Evolutionary conservation across 2,329 filamentous ascomycete species (phyloP), one percentile per base, ranked within the genome.

Genomic region (Lecanoromycetidae sp.): DNA sequence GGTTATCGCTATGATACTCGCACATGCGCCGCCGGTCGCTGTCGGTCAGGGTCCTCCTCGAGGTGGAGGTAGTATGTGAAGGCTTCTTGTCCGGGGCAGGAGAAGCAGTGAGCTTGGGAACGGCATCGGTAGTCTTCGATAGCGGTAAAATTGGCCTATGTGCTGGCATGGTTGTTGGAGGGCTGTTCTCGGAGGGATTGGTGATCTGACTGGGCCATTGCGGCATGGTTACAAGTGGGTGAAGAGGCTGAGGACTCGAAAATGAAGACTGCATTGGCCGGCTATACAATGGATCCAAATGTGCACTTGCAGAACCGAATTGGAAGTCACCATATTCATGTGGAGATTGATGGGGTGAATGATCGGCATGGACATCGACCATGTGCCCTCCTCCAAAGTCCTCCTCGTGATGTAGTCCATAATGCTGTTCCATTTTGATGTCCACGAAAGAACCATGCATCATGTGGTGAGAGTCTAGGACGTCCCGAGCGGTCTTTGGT

Each of bases 1-100:
- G 91, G 61, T 96, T 82, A 53, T 94, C 83, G 61, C 91, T 84
- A 57, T 90, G 84, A 64, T 90, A 95, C 60, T 87, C 77, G 64
- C 91, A 98, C 88, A 98, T 98, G 36, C 79, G 77, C 55, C 87
- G 77, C 54, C 91, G 83, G 62, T 96, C 88, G 49, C 86, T 82
- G 60, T 94, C 86, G 6, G 87, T 95, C 57, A 98, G 71, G 1
- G 90, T 96, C 66, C 87, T 87, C 56, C 87, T 75, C 3, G 85
- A 84, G 39, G 82, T 84, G 53, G 30, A 63, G 70, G 20, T 74
- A 68, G 50, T 69, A 66, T 62, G 76, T 62, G 50, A 71, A 60
- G 29, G 68, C 66, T 51, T 71, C 27, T 34, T 66, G 30, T n/a
- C n/a, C n/a, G 73, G 67, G 32, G 74, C 46, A 27, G 34, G 6